These are phyloP conservation scores for Babesia microti DNA, from an alignment of 169 alveolate genomes.

Conservation along the genomic window DNA sequence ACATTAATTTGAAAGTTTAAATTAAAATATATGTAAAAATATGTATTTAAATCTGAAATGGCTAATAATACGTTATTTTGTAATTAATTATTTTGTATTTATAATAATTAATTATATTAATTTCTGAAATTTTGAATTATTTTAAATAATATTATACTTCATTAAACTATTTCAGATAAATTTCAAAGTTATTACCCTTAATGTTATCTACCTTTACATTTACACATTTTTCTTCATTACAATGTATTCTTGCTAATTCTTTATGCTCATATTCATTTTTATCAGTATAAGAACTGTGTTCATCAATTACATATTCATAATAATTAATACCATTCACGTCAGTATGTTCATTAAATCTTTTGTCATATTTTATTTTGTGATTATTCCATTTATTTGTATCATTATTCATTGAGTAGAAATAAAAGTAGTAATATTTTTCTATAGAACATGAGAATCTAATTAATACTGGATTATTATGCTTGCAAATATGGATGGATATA, in stretches of 20 bases:
- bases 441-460: too few relatives aligned
- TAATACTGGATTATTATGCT: too few relatives aligned
- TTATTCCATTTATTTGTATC: background rate
- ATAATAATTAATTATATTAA: background rate
- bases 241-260: background rate
- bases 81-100: too few relatives aligned
- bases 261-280: background rate
- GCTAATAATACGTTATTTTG: too few relatives aligned
- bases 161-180: background rate
- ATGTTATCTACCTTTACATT: background rate
- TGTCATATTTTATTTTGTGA: background rate
- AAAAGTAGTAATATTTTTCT: too few relatives aligned
- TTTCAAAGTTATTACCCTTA: background rate
- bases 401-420: background rate
- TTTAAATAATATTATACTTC: background rate
- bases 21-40: too few relatives aligned
- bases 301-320: background rate
- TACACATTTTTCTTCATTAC: background rate
- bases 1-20: too few relatives aligned
- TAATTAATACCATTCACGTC: background rate
- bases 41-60: too few relatives aligned
- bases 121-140: background rate
- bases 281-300: background rate
- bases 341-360: background rate
- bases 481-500: too few relatives aligned